A percentile compares a stretch with the other conserved stretches of the same genome.
Evolutionary conservation across 495 filamentous ascomycete species (phyloP).

Genomic region (Tirmania nivea): DNA sequence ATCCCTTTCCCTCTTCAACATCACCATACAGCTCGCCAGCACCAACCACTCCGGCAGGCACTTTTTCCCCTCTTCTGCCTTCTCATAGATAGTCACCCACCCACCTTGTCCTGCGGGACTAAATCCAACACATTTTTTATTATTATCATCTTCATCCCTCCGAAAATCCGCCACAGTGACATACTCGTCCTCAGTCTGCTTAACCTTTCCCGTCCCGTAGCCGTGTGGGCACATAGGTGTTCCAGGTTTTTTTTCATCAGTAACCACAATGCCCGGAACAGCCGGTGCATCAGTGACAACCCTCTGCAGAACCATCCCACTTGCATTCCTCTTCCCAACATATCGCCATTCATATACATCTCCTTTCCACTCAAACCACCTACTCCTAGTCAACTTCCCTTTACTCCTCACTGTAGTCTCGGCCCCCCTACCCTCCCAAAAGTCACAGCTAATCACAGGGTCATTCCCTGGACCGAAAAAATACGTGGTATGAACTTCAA

Average conservation of each 20-base stretch:
- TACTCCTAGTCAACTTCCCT: not conserved
- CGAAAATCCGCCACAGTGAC: not conserved
- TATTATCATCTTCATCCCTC: not conserved
- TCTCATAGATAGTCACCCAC: not conserved
- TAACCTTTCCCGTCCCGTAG: not conserved
- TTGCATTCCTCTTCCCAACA: not conserved
- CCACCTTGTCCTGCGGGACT: not conserved
- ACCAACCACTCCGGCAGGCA: not conserved
- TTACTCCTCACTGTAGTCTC: not conserved
- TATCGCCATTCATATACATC: not conserved
- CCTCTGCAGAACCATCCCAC: not conserved
- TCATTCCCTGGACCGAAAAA: not conserved
- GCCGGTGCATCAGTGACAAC: not conserved
- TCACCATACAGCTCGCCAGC: not conserved
- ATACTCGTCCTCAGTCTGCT: not conserved
- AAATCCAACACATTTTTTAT: not conserved
- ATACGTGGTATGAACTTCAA: not conserved
- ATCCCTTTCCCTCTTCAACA: not conserved
- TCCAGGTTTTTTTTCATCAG: not conserved
- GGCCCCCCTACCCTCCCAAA: not conserved
- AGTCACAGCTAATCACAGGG: not conserved
- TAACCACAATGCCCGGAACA: not conserved
- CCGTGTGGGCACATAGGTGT: not conserved
- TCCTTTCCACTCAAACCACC: not conserved
- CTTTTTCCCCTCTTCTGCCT: not conserved